Evolutionary conservation across 1,284 basidiomycete genomes (phyloP), one percentile per base, ranked within the genome.

Genomic region (Golubevia pallescens): DNA sequence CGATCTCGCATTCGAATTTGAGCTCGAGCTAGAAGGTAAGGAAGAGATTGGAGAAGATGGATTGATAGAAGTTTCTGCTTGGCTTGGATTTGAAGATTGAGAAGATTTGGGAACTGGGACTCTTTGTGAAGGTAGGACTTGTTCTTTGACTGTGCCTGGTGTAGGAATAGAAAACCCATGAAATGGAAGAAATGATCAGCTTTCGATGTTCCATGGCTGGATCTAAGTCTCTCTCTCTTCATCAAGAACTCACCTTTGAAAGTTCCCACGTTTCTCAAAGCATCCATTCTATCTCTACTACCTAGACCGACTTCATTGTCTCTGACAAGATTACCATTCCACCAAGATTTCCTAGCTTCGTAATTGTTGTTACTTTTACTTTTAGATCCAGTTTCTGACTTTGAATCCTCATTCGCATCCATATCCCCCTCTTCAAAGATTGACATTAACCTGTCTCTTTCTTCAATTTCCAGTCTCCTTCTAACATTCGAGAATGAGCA

Each of bases 401-500:
- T 16, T 48, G 16, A 13, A 1, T 13, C 8, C 16, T 48, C 42
- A 48, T 16, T 48, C 16, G 8, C 42, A 48, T 48, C 42, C 42
- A 48, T 48, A 48, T 13, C 16, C 16, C 6, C 42, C 16, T 48
- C 42, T 16, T 48, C 42, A 48, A 10, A 13, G 13, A 48, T 13
- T 13, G 13, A 10, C 8, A 10, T 20, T 7, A 61, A 54, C 19
- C 53, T 34, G 5, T 60, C 23, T 14, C 19, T 32, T 21, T 57
- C 62, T 63, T 80, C 76, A 20, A 78, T 66, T 58, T 78, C 78
- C 13, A 81, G 66, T 2, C 79, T 55, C 21, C 71, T 65, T 14
- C 74, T 56, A 0, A 81, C 77, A 21, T 77, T 78, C 53, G 75
- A 77, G 57, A 81, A 81, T 8, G 71, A 74, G 56, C 77, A 80